Base-by-base conservation (phyloP, 108 stramenopile species). In the Nitzschia putrida region DNA sequence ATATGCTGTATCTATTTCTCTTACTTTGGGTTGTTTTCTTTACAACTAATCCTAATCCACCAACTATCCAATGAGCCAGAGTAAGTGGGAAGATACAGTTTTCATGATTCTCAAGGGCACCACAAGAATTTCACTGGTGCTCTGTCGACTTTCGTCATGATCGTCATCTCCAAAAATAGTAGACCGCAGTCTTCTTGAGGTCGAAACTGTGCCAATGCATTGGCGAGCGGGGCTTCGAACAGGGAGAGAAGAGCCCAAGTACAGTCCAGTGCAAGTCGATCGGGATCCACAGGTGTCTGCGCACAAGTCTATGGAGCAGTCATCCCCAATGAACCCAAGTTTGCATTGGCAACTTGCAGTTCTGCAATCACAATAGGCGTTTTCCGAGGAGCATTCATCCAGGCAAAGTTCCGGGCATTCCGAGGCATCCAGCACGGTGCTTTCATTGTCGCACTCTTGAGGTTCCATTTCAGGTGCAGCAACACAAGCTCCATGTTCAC, bases 281-380 rank as follows among this genome's bases (percentile, higher is more conserved):
- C 83, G 79, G 25, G 71, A 72, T 34, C 80, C 80, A 43, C 85
- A 86, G 29, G 76, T 63, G 13, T 79, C 79, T 41, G 79, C 71
- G 57, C 85, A 86, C 7, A 86, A n/a, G 53, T 83, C 79, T 20
- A 82, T 71, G 5, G 22, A 73, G n/a, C 77, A 79, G 42, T 61
- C 45, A 50, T 50, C 56, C 8, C 79, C 80, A 2, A 59, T 50
- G 43, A 75, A 83, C 3, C 85, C 85, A n/a, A 77, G 73, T 43
- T 79, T 82, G 61, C 74, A 80, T 44, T 74, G 21, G 70, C 85
- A 86, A 1, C 50, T 78, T n/a, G 40, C 70, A 34, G 80, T 66
- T 40, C 82, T 78, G 50, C 85, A 86, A 68, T 86, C 80, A 58
- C 85, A 86, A 71, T 64, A 86, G 8, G 69, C 69, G 16, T 44